Percentiles rank a stretch among this genome's conserved stretches.
Evolutionary conservation across 768 basidiomycete species (phyloP).

Genomic region (Leccinum olivaceopallidum): DNA sequence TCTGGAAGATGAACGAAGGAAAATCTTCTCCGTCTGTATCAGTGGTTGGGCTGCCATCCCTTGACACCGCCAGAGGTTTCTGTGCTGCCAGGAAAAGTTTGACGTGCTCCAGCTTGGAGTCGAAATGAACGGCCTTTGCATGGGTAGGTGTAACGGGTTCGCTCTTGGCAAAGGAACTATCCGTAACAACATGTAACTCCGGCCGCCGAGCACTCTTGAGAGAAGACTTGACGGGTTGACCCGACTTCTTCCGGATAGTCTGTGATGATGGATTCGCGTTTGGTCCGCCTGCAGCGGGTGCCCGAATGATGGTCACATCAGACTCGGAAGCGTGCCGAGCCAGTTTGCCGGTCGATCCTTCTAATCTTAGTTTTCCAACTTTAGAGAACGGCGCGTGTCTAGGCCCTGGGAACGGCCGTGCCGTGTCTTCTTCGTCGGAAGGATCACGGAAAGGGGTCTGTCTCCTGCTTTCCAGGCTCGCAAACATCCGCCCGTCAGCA

Average conservation of each 20-base stretch:
- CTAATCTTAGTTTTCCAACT: constrained; percentile 27
- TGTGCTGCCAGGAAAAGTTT: constrained; percentile 95
- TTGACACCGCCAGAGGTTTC: constrained; percentile 89
- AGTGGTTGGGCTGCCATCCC: constrained; percentile 86
- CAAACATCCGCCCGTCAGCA: constrained; percentile 7
- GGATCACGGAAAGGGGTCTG: constrained; percentile 23
- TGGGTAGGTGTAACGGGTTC: constrained; percentile 80
- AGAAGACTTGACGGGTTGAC: constrained; percentile 89
- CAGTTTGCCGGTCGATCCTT: constrained; percentile 22
- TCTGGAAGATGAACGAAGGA: constrained; percentile 65
- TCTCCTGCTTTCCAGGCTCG: constrained; percentile 17
- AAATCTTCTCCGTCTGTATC: constrained; percentile 84
- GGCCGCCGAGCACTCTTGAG: constrained; percentile 71
- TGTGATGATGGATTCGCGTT: constrained; percentile 20
- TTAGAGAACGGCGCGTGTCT: constrained; percentile 21
- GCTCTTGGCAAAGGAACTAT: constrained; percentile 55
- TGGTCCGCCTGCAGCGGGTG: neutral
- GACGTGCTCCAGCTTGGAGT: constrained; percentile 88
- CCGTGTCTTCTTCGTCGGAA: constrained; percentile 34
- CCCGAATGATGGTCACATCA: constrained; percentile 1
- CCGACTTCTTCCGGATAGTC: constrained; percentile 87
- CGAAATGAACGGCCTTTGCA: constrained; percentile 90
- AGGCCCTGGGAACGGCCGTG: constrained; percentile 22
- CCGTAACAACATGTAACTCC: constrained; percentile 53
- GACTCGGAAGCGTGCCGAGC: constrained; percentile 28